Conservation (phyloP, 2,329 filamentous ascomycete species). For the Diaporthe amygdali region DNA sequence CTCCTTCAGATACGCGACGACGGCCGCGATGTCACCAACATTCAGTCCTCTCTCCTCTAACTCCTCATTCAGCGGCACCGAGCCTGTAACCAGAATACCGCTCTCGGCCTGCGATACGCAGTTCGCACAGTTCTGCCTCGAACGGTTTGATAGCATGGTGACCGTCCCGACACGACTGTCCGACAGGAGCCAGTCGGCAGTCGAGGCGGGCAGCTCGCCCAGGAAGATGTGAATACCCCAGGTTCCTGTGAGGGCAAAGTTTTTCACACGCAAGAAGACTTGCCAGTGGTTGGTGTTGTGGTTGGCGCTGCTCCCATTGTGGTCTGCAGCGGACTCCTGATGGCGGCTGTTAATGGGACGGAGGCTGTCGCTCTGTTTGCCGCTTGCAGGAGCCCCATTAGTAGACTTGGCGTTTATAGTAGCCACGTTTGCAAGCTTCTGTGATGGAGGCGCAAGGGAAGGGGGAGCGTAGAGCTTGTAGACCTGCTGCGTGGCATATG, state of each 20-base stretch:
- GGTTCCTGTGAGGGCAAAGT: conserved; percentile 13
- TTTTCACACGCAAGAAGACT: conserved; percentile 14
- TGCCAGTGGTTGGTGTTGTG: background rate
- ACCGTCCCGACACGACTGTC: background rate
- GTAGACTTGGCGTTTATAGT: background rate
- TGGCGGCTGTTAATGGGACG: background rate
- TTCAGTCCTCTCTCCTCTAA: background rate
- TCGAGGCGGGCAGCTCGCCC: background rate
- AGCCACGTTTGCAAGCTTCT: background rate
- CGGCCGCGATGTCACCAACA: background rate
- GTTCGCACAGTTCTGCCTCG: background rate
- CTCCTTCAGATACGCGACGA: background rate
- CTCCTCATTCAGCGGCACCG: background rate
- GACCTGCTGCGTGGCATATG: background rate
- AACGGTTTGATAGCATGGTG: conserved; percentile 13
- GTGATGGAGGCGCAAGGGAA: background rate
- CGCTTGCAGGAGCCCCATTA: background rate
- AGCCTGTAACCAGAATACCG: background rate
- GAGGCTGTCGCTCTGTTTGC: background rate
- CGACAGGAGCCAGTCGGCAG: conserved; percentile 7
- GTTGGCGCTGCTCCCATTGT: background rate
- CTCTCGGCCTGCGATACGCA: background rate
- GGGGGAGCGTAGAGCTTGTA: background rate
- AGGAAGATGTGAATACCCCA: conserved; percentile 19
- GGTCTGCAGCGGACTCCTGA: background rate